Evolutionary conservation across 768 basidiomycete species (phyloP), one percentile per base, ranked within the genome.

Genomic region (Daedalea quercina): DNA sequence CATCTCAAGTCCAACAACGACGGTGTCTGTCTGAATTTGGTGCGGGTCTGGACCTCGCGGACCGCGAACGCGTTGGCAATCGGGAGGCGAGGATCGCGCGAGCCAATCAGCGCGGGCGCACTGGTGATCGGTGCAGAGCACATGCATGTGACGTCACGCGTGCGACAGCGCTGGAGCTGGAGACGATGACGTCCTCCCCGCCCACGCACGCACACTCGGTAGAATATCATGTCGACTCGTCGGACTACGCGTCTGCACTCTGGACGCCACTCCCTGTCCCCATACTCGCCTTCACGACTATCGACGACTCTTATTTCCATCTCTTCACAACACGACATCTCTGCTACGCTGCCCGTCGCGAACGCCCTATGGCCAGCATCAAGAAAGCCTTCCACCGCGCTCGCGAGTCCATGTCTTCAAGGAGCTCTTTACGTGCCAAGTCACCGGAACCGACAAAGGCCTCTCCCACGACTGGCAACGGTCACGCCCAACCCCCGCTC

Each of bases 401-500:
- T 3, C 42, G 41, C 26, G 42, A 20, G 15, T 44, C 41, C 24
- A 33, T 52, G 2, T 52, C 12, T 12, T 52, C 51, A 3, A n/a
- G 19, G 8, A 9, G 28, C 20, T 37, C 48, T 9, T 35, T 26
- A 13, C n/a, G 11, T 24, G 25, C 37, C 22, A 44, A 44, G 20
- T 44, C 51, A 3, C 42, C 42, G 7, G 37, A 26, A 4, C 19
- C 49, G 24, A 20, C 26, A 23, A 15, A 6, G 3, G 37, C 35
- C 35, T 13, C 33, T 4, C 9, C 25, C 24, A 24, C 23, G 12
- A 23, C 42, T 35, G 20, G 33, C 7, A 54, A 58, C 48, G 52
- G 52, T 52, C 19, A 56, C 40, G 51, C 50, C 0, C 57, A 51
- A 12, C 52, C 57, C 8, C 44, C 52, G 47, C 34, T 53, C 51